Base-by-base conservation (phyloP, 2,329 filamentous ascomycete genomes). In the Cladosporium phlei region DNA sequence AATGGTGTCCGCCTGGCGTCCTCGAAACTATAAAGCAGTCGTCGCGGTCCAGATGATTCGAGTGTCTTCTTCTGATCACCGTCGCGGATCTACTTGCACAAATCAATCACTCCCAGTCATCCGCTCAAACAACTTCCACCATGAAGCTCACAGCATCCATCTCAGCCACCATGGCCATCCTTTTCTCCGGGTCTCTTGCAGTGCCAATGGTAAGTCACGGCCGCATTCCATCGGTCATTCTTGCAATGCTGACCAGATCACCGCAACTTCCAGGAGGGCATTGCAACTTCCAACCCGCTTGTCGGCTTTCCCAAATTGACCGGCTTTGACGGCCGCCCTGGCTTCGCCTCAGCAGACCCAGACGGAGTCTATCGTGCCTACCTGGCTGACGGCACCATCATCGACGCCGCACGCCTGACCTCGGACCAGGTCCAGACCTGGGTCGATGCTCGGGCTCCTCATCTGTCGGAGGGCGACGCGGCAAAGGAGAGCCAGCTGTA, bases 301-400 rank as follows among this genome's bases (percentile, higher is more conserved):
- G 38, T 11, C 38, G 16, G 20, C 38, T 30, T 39, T 21, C 38
- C 38, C 17, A 28, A 22, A 11, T 16, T 40, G 25, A 21, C 38
- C 7, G 25, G 5, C 11, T 19, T 38, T 9, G n/a, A 38, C 9
- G 35, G 35, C 11, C 35, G 22, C 14, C 14, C 14, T 10, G 35
- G 35, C 22, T 30, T 40, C 17, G 38, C 38, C 8, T 4, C 12
- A 5, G 25, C 29, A 17, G 25, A 40, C 25, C 38, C 38, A 20
- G 38, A 40, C 16, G 38, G 38, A n/a, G 27, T 40, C 25, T 40
- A 40, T n/a, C 25, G 38, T n/a, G 38, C 38, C 16, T 39, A 39
- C 38, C 38, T 39, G 6, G 14, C 16, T 4, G 25, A 28, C 16
- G 38, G 38, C 16, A 30, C 25, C 3, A 10, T 39, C 38, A 25